A percentile compares a stretch with the other conserved stretches of the same genome.
phyloP scores from a whole-genome alignment of 2,329 filamentous ascomycete species.

The Ophiobolus disseminans region DNA sequence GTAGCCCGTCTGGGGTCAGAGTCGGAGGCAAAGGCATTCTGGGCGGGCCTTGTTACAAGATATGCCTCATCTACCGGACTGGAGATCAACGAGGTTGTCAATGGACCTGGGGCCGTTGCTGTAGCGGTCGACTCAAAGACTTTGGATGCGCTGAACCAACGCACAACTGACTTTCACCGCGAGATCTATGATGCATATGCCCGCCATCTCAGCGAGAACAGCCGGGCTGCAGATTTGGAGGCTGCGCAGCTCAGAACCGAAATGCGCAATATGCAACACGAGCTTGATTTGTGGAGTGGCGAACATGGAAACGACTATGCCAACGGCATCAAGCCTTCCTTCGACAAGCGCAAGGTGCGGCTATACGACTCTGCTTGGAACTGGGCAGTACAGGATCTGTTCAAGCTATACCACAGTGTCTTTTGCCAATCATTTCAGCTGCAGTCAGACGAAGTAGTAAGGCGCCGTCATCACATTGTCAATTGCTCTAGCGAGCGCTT shows the following conservation, averaged over 20 bases:
- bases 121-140: conserved; percentile 17
- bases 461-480: conserved; percentile 11
- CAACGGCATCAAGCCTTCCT: conserved; percentile 23
- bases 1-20: conserved; percentile 15
- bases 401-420: conserved; percentile 18
- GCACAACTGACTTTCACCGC: conserved; percentile 17
- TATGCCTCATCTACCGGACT: conserved; percentile 15
- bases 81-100: conserved; percentile 10
- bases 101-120: conserved; percentile 8
- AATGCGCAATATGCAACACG: conserved; percentile 17
- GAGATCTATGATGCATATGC: conserved; percentile 20
- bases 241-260: conserved; percentile 15
- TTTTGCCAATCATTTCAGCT: conserved; percentile 9
- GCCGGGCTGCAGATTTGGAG: conserved; percentile 10
- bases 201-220: conserved; percentile 16
- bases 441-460: conserved; percentile 9
- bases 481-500: conserved; percentile 17
- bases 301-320: conserved; percentile 25
- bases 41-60: conserved; percentile 8
- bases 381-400: conserved; percentile 26
- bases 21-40: conserved; percentile 15
- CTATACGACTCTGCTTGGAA: conserved; percentile 27
- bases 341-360: conserved; percentile 21
- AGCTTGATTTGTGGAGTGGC: conserved; percentile 22
- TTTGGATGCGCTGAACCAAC: conserved; percentile 16